phyloP scores from a whole-genome alignment of 2,329 filamentous ascomycete genomes.

The Pseudopithomyces chartarum region DNA sequence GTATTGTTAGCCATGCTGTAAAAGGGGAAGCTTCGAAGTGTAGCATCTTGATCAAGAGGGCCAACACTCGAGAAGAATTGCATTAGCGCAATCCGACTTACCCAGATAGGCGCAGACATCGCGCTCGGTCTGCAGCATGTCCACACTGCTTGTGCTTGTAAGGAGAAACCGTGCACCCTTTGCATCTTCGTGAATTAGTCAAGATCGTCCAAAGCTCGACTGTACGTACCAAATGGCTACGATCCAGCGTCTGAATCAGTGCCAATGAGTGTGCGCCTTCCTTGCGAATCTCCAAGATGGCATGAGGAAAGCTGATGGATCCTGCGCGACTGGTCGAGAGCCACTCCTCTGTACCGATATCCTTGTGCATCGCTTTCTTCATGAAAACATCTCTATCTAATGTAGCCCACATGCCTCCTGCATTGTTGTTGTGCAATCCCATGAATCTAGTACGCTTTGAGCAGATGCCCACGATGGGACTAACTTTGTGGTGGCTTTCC shows the following conservation, averaged over 20 bases:
- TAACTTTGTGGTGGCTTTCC: constrained; percentile 48
- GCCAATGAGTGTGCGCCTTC: constrained; percentile 49
- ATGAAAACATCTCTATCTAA: constrained; percentile 55
- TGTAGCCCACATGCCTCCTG: constrained; percentile 53
- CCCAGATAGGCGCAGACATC: constrained; percentile 56
- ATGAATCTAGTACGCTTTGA: constrained; percentile 54
- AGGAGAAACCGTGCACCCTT: constrained; percentile 58
- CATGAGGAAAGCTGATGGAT: constrained; percentile 53
- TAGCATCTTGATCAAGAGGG: background rate
- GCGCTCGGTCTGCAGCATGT: constrained; percentile 50
- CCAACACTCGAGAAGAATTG: background rate
- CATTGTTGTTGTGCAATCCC: constrained; percentile 51
- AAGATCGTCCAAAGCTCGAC: constrained; percentile 3
- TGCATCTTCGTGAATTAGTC: constrained; percentile 47
- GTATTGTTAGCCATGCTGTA: background rate
- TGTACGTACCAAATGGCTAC: constrained; percentile 52
- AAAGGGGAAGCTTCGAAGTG: too few relatives aligned
- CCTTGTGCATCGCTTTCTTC: constrained; percentile 34
- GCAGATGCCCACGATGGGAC: constrained; percentile 53
- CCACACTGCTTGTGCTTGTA: constrained; percentile 60
- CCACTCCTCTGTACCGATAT: constrained; percentile 41
- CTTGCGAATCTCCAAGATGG: constrained; percentile 56
- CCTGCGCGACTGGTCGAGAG: constrained; percentile 26
- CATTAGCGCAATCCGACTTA: constrained; percentile 20
- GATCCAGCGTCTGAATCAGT: constrained; percentile 51